phyloP scores from a whole-genome alignment of 495 filamentous ascomycete species.

The Penicillium bovifimosum region DNA sequence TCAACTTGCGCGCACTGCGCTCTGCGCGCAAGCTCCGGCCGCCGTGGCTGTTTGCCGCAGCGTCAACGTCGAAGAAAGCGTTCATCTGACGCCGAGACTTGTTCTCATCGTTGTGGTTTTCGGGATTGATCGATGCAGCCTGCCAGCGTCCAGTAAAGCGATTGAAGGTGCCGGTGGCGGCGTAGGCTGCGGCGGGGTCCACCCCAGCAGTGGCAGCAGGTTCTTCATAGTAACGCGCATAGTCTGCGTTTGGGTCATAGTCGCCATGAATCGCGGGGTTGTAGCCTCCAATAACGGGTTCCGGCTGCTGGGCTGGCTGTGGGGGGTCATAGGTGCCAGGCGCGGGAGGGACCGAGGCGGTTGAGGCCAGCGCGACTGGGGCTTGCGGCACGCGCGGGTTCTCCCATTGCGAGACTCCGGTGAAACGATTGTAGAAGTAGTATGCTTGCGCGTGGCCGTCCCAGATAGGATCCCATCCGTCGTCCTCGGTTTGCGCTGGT shows the following conservation, averaged over 20 bases:
- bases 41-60: slow-evolving; percentile 88
- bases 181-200: slow-evolving; percentile 49
- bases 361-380: neutral
- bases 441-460: slow-evolving; percentile 63
- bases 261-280: slow-evolving; percentile 93
- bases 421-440: slow-evolving; percentile 89
- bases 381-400: slow-evolving; percentile 71
- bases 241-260: slow-evolving; percentile 90
- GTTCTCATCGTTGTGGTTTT: slow-evolving; percentile 80
- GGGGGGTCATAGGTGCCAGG: slow-evolving; percentile 22
- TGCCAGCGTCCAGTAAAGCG: slow-evolving; percentile 90
- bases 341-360: slow-evolving; percentile 9
- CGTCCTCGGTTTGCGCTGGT: slow-evolving; percentile 52
- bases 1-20: slow-evolving; percentile 75
- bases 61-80: slow-evolving; percentile 96
- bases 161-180: slow-evolving; percentile 73
- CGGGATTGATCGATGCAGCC: slow-evolving; percentile 53
- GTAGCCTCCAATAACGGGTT: slow-evolving; percentile 61
- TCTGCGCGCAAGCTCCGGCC: slow-evolving; percentile 90
- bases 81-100: slow-evolving; percentile 86
- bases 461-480: slow-evolving; percentile 89
- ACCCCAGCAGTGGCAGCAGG: slow-evolving; percentile 17
- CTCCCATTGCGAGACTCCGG: slow-evolving; percentile 72
- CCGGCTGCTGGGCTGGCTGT: slow-evolving; percentile 11
- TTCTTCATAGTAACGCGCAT: slow-evolving; percentile 58